Base-by-base conservation (phyloP, 2,329 filamentous ascomycete species). In the Hysterium pulicare region DNA sequence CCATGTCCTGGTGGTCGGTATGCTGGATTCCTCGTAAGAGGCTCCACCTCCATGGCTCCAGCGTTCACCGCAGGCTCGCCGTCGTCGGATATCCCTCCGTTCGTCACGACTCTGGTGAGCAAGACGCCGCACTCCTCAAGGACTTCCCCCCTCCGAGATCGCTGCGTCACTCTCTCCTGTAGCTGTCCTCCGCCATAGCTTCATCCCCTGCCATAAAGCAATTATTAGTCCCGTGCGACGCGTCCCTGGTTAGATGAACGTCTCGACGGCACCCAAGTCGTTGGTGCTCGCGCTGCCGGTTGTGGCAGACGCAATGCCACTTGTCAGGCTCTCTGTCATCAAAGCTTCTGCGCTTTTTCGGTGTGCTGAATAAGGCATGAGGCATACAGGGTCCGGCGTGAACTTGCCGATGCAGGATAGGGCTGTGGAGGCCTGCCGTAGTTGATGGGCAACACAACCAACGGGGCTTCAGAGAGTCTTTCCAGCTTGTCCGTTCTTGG, bases 211-310 rank as follows among this genome's bases (percentile, higher is more conserved):
- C 36, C 40, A 39, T 55, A 45, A 51, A 55, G 51, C 56, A 57
- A 45, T 45, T 49, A 44, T 48, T 51, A 49, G 46, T 54, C 48
- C 59, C 54, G 59, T 62, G 50, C 51, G 47, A 62, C 58, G 38
- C 52, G 56, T 50, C 47, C 53, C 50, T 47, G 50, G 54, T 42
- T 56, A 48, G 52, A 28, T 50, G 34, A 48, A 57, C 47, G 38
- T 36, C 43, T 38, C 20, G 38, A 34, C 38, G n/a, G 38, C 49
- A 37, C 16, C 40, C n/a, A n/a, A 45, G 46, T 42, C 40, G 42
- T 44, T 20, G 41, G 40, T 28, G 41, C 52, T 48, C 43, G 48
- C 51, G 40, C 46, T 38, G 37, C 45, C 49, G 47, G 53, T 40
- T 49, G 47, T 51, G 54, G 50, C 46, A 54, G 44, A 47, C 32